Evolutionary conservation across 768 basidiomycete genomes (phyloP).

Genomic region (Kwoniella botswanensis): DNA sequence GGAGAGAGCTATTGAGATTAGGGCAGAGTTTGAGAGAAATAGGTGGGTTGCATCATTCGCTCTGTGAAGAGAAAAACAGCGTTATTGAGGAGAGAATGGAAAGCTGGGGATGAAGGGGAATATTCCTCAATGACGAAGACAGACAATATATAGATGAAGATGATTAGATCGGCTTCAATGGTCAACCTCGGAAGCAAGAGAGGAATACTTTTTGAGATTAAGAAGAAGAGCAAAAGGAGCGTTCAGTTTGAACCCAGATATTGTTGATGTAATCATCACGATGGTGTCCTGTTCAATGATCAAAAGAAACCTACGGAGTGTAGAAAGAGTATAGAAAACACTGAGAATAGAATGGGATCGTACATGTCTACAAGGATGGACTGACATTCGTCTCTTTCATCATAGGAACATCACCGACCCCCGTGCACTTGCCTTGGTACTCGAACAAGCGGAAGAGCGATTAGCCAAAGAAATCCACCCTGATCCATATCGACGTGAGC

Average conservation of each 20-base stretch:
- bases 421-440: conserved; percentile 73
- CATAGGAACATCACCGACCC: conserved; percentile 81
- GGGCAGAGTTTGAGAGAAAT: conserved; percentile 92
- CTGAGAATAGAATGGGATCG: no score
- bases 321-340: no score
- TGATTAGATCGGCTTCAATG: no score
- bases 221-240: no score
- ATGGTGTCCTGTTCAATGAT: no score
- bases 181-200: no score
- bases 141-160: no score
- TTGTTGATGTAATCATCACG: no score
- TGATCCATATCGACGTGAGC: conserved; percentile 91
- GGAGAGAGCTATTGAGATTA: conserved; percentile 77
- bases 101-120: not conserved
- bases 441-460: conserved; percentile 78
- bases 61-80: not conserved
- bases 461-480: conserved; percentile 75
- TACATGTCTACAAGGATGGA: not conserved
- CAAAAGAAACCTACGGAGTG: no score
- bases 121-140: no score
- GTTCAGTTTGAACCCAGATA: no score
- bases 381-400: not conserved
- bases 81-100: not conserved
- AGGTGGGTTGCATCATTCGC: conserved; percentile 64
- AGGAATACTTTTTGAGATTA: no score